Conservation (phyloP, 306 rosid genomes). For the Cucurbita ficifolia region DNA sequence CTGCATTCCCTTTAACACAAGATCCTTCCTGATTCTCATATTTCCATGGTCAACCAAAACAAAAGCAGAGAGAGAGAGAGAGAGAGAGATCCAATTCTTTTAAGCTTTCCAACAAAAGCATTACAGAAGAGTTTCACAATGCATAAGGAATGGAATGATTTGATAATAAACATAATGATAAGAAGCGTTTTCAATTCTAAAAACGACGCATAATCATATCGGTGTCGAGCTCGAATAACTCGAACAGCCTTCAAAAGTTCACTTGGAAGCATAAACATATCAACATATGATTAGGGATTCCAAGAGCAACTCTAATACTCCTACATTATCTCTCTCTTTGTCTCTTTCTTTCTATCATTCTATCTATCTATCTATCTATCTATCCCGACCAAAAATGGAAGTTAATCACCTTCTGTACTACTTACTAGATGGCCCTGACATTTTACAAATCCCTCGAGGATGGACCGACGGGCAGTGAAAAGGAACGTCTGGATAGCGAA, state of each 20-base stretch:
- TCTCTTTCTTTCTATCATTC: neutral
- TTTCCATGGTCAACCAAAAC: neutral
- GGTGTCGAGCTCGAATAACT: neutral
- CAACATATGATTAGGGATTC: slow-evolving; percentile 10
- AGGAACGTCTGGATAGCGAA: neutral
- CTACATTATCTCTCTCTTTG: neutral
- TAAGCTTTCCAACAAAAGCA: neutral
- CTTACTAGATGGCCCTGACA: slow-evolving; percentile 13
- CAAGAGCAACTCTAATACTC: neutral
- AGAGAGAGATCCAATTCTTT: neutral
- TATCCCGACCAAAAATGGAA: neutral
- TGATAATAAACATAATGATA: neutral
- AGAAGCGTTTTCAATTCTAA: neutral
- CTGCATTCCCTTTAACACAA: neutral
- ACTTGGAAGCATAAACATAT: slow-evolving; percentile 23
- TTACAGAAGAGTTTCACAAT: neutral
- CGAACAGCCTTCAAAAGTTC: neutral
- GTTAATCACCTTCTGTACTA: slow-evolving; percentile 1
- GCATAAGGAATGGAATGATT: neutral
- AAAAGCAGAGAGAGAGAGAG: neutral
- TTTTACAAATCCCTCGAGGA: slow-evolving; percentile 19
- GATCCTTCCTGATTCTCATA: neutral
- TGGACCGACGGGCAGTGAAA: slow-evolving; percentile 2
- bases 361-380: neutral
- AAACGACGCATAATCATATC: neutral